Percentiles rank a stretch among this genome's conserved stretches.
phyloP scores from a whole-genome alignment of 2,329 filamentous ascomycete genomes.

The Pyricularia sp. region DNA sequence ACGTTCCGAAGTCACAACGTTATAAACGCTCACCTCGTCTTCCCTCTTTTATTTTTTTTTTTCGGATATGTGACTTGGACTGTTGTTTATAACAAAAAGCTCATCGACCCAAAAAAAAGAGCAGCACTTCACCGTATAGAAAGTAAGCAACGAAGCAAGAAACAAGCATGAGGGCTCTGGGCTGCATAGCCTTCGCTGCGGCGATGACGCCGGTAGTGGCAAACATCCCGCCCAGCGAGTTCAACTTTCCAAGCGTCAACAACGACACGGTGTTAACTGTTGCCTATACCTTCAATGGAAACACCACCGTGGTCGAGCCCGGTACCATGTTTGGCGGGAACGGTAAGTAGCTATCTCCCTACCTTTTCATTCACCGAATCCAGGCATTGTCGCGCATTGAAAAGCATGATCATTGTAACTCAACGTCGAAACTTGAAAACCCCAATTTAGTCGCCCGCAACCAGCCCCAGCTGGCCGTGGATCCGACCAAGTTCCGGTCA shows the following conservation, averaged over 20 bases:
- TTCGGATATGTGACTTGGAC: neutral
- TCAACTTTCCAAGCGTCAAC: conserved; percentile 6
- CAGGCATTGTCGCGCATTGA: neutral
- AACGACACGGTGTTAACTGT: conserved; percentile 6
- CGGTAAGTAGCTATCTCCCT: neutral
- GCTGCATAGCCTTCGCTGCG: conserved; percentile 1
- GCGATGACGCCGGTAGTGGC: conserved; percentile 7
- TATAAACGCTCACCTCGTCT: neutral
- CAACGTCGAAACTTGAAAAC: neutral
- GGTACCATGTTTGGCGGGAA: conserved; percentile 1
- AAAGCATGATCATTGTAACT: neutral
- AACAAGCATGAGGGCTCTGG: neutral
- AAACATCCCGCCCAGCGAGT: conserved; percentile 6
- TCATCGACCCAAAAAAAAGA: neutral
- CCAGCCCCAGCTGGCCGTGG: conserved; percentile 6
- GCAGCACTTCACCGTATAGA: neutral
- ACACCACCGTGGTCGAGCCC: conserved; percentile 6
- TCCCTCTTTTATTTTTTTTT: neutral
- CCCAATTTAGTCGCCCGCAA: conserved; percentile 3
- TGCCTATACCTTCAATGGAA: conserved; percentile 6
- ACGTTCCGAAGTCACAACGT: neutral
- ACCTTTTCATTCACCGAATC: neutral
- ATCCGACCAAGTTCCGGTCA: conserved; percentile 2
- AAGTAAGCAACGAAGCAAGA: neutral
- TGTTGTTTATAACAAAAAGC: neutral